Evolutionary conservation across 495 filamentous ascomycete species (phyloP).

Genomic region (Chaetomium tenue): DNA sequence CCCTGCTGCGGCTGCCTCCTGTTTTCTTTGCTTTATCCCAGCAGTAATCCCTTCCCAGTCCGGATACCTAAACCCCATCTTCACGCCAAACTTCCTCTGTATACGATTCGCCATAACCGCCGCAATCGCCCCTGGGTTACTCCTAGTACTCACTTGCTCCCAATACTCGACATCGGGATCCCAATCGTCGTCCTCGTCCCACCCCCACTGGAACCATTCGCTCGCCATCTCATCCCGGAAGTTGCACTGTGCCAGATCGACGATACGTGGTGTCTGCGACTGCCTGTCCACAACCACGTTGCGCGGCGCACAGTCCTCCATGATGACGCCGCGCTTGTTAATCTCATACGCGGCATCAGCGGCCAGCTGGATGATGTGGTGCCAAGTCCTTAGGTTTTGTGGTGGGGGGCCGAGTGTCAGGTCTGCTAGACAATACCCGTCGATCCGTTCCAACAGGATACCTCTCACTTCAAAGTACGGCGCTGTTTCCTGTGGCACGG

Average conservation of each 20-base stretch:
- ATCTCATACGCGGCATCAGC: constrained; percentile 16
- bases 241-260: constrained; percentile 15
- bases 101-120: constrained; percentile 13
- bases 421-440: constrained; percentile 14
- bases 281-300: constrained; percentile 17
- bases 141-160: constrained; percentile 6
- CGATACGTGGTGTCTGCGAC: constrained; percentile 17
- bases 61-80: constrained; percentile 16
- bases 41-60: constrained; percentile 7
- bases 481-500: constrained; percentile 8
- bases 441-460: constrained; percentile 16
- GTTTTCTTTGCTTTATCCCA: constrained; percentile 11
- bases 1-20: constrained; percentile 1
- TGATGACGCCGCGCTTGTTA: constrained; percentile 15
- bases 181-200: constrained; percentile 17
- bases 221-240: constrained; percentile 16
- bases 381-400: constrained; percentile 12
- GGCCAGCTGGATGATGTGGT: constrained; percentile 15
- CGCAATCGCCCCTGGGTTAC: constrained; percentile 15
- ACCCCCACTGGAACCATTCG: constrained; percentile 3
- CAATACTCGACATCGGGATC: constrained; percentile 19
- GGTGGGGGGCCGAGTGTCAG: constrained; percentile 8
- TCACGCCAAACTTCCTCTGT: constrained; percentile 8
- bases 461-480: constrained; percentile 16
- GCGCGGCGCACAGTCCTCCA: constrained; percentile 13